Evolutionary conservation across 495 filamentous ascomycete genomes (phyloP), one percentile per base, ranked within the genome.

Genomic region (Aspergillus funiculosus): DNA sequence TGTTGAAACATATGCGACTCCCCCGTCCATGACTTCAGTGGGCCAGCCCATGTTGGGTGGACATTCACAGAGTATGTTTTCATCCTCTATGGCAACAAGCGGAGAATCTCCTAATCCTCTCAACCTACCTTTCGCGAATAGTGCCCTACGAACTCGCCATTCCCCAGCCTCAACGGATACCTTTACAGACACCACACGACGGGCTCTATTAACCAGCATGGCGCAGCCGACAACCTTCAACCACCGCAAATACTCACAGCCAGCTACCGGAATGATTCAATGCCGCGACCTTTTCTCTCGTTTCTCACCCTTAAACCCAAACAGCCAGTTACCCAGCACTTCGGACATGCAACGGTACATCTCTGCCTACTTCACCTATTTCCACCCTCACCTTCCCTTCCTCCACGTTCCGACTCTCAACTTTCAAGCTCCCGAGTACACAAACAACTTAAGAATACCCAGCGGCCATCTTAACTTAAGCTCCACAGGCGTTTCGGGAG

Each of bases 311-410:
- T 64, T 66, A 63, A 76, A 63, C 64, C 63, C 59, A 51, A 56
- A 69, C 57, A 73, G 79, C 56, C 70, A 75, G 57, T 64, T 97
- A 35, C 92, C 94, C 25, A 91, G 78, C 64, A 95, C 89, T n/a
- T 74, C 79, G 51, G 89, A 97, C 60, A 80, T 98, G 47, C 89
- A 95, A 60, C 86, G 92, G 52, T 97, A 87, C 61, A 85, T 97
- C 46, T 79, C 80, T 29, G 85, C 90, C 39, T 98, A 97, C 69
- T 83, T 98, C 50, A 82, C 83, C 54, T 94, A 90, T 60, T 95
- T 94, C 54, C 94, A 96, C 58, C 92, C 94, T 2, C 92, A 98
- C 62, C 64, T 94, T 28, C 94, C 94, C 15, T 95, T 98, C 63
- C 63, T 95, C 46, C 92, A 97, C 66, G 78, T 95, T 36, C 85